A percentile compares a stretch with the other conserved stretches of the same genome.
Conservation (phyloP, 768 basidiomycete species). For the Tephrocybe sp. region DNA sequence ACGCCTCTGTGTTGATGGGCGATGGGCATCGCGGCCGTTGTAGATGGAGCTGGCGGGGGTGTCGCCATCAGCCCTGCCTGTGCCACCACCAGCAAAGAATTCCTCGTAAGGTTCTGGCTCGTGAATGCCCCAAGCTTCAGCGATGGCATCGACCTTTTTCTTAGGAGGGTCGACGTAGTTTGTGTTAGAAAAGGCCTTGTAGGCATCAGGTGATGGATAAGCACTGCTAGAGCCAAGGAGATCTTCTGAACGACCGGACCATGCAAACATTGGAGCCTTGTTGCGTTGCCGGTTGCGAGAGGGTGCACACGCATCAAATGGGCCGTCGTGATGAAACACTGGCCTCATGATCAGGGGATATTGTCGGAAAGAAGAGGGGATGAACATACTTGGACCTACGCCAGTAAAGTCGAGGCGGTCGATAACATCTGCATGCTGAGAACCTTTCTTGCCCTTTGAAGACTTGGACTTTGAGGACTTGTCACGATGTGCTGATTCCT, state of each 20-base stretch:
- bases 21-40: slow-evolving; percentile 56
- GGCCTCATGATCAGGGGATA: slow-evolving; percentile 5
- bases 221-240: slow-evolving; percentile 39
- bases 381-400: slow-evolving; percentile 73
- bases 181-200: slow-evolving; percentile 41
- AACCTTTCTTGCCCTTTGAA: slow-evolving; percentile 62
- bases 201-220: slow-evolving; percentile 51
- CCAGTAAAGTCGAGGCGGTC: slow-evolving; percentile 86
- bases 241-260: slow-evolving; percentile 45
- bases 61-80: slow-evolving; percentile 43
- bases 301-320: slow-evolving; percentile 89
- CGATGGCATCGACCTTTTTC: slow-evolving; percentile 86
- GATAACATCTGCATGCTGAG: slow-evolving; percentile 84
- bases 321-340: slow-evolving; percentile 94
- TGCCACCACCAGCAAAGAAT: slow-evolving; percentile 79
- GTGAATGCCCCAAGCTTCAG: slow-evolving; percentile 91
- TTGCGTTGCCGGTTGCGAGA: slow-evolving; percentile 80
- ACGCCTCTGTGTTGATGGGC: slow-evolving; percentile 31
- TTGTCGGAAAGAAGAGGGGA: slow-evolving; percentile 10
- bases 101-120: slow-evolving; percentile 92
- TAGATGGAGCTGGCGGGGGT: slow-evolving; percentile 68
- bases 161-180: slow-evolving; percentile 63
- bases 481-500: slow-evolving; percentile 36
- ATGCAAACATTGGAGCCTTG: slow-evolving; percentile 83
- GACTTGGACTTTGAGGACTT: slow-evolving; percentile 38